These are phyloP conservation scores for Taphrina sp. DNA, from an alignment of 1,139 yeast genomes.

Conservation along the genomic window DNA sequence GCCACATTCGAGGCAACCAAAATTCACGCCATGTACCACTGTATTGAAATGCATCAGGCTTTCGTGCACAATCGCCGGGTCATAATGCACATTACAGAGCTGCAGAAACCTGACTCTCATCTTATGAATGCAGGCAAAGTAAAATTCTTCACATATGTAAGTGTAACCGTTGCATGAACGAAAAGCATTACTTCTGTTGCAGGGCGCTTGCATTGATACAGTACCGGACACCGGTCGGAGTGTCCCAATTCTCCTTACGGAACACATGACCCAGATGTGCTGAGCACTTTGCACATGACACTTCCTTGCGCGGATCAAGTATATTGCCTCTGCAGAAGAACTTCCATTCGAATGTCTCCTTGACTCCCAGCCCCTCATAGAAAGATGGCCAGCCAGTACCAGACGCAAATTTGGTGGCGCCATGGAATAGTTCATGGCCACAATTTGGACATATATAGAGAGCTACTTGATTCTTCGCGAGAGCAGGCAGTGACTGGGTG, in stretches of 20 bases:
- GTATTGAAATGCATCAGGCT: too few relatives aligned
- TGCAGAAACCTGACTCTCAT: too few relatives aligned
- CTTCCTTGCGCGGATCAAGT: conserved; percentile 55
- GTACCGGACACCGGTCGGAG: conserved; percentile 89
- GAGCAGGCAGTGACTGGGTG: neutral
- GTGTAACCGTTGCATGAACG: too few relatives aligned
- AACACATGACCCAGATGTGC: conserved; percentile 95
- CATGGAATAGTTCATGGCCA: neutral
- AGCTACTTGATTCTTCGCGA: neutral
- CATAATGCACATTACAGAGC: too few relatives aligned
- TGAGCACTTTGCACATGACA: conserved; percentile 83
- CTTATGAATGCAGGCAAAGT: too few relatives aligned
- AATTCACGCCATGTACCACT: too few relatives aligned
- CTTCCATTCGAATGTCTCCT: conserved; percentile 14
- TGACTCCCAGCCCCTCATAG: neutral
- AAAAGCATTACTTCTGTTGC: too few relatives aligned
- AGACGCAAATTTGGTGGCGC: conserved; percentile 3
- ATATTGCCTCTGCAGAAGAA: conserved; percentile 3
- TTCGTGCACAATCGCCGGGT: too few relatives aligned
- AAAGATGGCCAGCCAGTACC: conserved; percentile 31
- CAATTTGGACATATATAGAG: conserved; percentile 17
- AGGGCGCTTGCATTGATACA: conserved; percentile 61
- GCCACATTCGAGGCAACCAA: too few relatives aligned
- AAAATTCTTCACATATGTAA: too few relatives aligned
- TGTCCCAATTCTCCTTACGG: conserved; percentile 86